phyloP scores from a whole-genome alignment of 1,139 yeast species.

The Kluyveromyces sp. region DNA sequence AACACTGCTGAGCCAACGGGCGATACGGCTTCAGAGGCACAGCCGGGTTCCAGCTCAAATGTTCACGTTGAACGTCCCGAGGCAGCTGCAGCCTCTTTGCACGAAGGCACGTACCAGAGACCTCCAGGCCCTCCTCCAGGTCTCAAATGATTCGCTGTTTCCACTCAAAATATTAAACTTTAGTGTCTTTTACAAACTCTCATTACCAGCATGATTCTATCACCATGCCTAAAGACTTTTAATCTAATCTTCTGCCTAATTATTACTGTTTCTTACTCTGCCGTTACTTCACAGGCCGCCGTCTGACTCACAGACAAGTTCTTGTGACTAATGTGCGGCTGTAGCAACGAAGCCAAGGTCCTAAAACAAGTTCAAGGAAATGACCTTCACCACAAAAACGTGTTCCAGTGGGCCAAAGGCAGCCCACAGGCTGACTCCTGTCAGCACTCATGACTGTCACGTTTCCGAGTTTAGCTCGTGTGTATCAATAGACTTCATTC shows the following conservation, averaged over 20 bases:
- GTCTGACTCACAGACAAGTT: neutral
- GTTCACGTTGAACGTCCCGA: conserved; percentile 5
- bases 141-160: neutral
- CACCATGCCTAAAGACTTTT: no score
- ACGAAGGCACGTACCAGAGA: conserved; percentile 2
- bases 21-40: neutral
- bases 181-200: neutral
- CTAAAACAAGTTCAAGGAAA: no score
- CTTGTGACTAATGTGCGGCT: neutral
- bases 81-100: conserved; percentile 7
- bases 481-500: neutral
- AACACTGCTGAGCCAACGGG: neutral
- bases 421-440: neutral
- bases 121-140: conserved; percentile 6
- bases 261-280: neutral
- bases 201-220: no score
- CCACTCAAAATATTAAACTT: neutral
- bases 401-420: no score
- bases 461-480: neutral
- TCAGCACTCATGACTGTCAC: neutral
- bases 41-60: neutral
- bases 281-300: neutral
- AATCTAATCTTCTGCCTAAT: neutral
- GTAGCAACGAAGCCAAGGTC: no score
- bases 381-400: no score